Conservation (phyloP, 2,329 filamentous ascomycete species). For the Davidsoniella neocaledoniae region DNA sequence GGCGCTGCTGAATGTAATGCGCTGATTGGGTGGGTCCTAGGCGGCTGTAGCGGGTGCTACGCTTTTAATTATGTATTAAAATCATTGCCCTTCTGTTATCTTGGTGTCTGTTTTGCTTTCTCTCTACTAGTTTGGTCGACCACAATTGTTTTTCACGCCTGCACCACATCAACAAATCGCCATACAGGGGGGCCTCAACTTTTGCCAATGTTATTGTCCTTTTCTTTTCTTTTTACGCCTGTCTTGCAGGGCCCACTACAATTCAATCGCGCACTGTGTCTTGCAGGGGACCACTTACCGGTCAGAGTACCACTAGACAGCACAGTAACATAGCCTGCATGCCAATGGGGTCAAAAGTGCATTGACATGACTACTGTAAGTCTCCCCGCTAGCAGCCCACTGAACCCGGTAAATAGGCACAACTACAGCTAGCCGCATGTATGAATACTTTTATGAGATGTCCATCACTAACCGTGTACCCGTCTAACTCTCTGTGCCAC, state of each 20-base stretch:
- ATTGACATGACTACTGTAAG: neutral
- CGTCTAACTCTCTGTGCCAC: neutral
- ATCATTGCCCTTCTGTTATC: neutral
- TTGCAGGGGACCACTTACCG: neutral
- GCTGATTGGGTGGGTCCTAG: neutral
- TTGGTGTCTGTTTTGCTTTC: too few species aligned
- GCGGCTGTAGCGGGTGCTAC: constrained; percentile 2
- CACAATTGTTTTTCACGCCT: too few species aligned
- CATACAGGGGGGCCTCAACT: too few species aligned
- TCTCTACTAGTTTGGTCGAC: too few species aligned
- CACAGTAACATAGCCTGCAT: neutral
- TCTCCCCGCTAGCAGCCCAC: neutral
- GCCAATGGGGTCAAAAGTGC: constrained; percentile 4
- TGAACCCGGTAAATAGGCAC: neutral
- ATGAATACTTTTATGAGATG: constrained; percentile 4
- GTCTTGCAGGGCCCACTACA: too few species aligned
- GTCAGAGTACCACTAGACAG: neutral
- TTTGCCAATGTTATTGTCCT: too few species aligned
- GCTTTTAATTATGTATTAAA: neutral
- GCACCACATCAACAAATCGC: too few species aligned
- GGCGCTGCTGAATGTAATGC: neutral
- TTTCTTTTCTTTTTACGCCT: too few species aligned
- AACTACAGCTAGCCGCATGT: neutral
- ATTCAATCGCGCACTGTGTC: neutral
- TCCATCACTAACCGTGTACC: constrained; percentile 1